Percentiles rank a stretch among this genome's conserved stretches.
phyloP scores from a whole-genome alignment of 2,329 filamentous ascomycete species.

The Monascus ruber region DNA sequence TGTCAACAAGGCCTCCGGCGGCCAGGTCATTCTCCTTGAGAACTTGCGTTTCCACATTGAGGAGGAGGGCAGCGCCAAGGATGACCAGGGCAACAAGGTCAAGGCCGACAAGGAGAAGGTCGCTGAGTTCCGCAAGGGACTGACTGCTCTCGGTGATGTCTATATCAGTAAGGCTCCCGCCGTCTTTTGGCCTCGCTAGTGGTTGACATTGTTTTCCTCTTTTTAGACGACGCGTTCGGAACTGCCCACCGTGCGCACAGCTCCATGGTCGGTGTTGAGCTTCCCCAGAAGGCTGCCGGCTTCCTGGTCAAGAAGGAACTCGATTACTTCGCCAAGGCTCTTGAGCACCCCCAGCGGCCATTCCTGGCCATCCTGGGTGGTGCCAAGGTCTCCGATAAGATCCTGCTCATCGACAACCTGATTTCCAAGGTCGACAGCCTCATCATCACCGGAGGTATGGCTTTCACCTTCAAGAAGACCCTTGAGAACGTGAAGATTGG shows the following conservation, averaged over 20 bases:
- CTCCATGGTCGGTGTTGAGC: constrained; percentile 95
- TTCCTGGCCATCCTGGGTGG: constrained; percentile 98
- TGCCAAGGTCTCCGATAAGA: constrained; percentile 99
- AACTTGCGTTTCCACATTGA: constrained; percentile 97
- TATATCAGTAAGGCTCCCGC: constrained; percentile 66
- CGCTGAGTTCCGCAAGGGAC: constrained; percentile 82
- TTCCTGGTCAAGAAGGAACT: constrained; percentile 99
- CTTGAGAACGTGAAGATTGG: constrained; percentile 83
- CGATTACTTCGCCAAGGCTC: constrained; percentile 95
- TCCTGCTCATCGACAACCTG: constrained; percentile 97
- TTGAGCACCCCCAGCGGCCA: constrained; percentile 83
- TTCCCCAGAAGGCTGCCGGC: constrained; percentile 91
- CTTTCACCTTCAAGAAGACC: constrained; percentile 99
- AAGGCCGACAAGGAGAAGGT: constrained; percentile 95
- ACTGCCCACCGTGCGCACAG: constrained; percentile 97
- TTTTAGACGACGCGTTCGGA: constrained; percentile 86
- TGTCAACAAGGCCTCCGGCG: constrained; percentile 69
- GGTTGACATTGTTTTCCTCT: constrained; percentile 8
- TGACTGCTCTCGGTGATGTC: constrained; percentile 89
- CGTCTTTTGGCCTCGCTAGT: too few relatives aligned
- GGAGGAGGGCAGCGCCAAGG: constrained; percentile 94
- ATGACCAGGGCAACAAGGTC: constrained; percentile 87
- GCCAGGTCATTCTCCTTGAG: constrained; percentile 83
- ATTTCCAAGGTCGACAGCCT: constrained; percentile 96
- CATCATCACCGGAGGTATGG: constrained; percentile 95